These are phyloP conservation scores for Botrytis tulipae DNA, from an alignment of 2,329 filamentous ascomycete genomes.

Conservation along the genomic window DNA sequence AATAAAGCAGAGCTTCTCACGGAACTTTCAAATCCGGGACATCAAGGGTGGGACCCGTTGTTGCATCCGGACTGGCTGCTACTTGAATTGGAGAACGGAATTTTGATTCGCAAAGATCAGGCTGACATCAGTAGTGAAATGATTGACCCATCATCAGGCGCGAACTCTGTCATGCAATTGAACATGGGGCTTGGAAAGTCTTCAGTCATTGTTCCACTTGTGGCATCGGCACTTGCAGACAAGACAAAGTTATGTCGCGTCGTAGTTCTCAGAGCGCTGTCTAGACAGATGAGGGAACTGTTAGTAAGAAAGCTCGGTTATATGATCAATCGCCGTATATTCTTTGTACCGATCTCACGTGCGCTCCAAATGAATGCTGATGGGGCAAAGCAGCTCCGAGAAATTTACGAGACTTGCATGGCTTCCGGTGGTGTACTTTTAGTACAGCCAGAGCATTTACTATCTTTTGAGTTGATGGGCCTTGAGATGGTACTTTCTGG, in stretches of 20 bases:
- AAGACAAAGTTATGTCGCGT: slow-evolving; percentile 52
- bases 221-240: slow-evolving; percentile 54
- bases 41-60: slow-evolving; percentile 53
- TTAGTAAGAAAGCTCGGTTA: slow-evolving; percentile 55
- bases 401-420: slow-evolving; percentile 48
- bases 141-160: slow-evolving; percentile 42
- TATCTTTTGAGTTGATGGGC: slow-evolving; percentile 63
- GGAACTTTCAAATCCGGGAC: slow-evolving; percentile 52
- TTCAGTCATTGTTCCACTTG: slow-evolving; percentile 66
- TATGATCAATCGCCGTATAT: slow-evolving; percentile 53
- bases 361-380: slow-evolving; percentile 40
- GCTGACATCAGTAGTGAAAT: slow-evolving; percentile 55
- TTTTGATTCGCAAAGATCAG: slow-evolving; percentile 56
- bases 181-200: slow-evolving; percentile 74
- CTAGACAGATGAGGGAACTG: slow-evolving; percentile 58
- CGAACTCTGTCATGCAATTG: slow-evolving; percentile 60
- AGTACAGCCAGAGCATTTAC: slow-evolving; percentile 60
- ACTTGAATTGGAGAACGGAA: slow-evolving; percentile 60
- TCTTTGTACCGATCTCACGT: slow-evolving; percentile 59
- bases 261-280: slow-evolving; percentile 60
- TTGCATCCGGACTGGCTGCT: slow-evolving; percentile 60
- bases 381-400: slow-evolving; percentile 41
- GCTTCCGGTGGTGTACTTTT: slow-evolving; percentile 54
- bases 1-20: slow-evolving; percentile 40
- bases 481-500: slow-evolving; percentile 47